Percentiles rank a stretch among this genome's conserved stretches.
These are phyloP conservation scores for Beauveria scarabaeidicola DNA, from an alignment of 2,329 filamentous ascomycete genomes.

Conservation along the genomic window DNA sequence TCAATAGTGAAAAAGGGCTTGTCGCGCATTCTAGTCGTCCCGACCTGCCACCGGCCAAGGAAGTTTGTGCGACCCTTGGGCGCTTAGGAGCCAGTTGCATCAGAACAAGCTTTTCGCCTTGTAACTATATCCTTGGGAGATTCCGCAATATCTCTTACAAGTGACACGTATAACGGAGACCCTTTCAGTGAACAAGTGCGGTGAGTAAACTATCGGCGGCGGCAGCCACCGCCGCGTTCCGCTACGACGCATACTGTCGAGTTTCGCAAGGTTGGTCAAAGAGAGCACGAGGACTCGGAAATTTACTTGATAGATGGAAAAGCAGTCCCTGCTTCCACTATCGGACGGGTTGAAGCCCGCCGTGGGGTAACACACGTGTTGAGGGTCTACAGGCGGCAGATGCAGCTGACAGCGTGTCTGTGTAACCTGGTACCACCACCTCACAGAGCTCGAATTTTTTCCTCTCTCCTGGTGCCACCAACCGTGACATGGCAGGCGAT, in stretches of 20 bases:
- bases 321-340: too few relatives aligned
- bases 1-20: too few relatives aligned
- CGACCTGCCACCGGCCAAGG: not conserved
- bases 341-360: not conserved
- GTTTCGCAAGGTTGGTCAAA: too few relatives aligned
- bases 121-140: not conserved
- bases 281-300: too few relatives aligned
- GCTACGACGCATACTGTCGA: too few relatives aligned
- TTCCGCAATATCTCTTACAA: too few relatives aligned
- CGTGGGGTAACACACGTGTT: not conserved
- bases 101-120: not conserved
- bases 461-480: not conserved
- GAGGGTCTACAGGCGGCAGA: not conserved
- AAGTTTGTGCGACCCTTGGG: not conserved
- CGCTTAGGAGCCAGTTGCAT: not conserved
- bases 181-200: too few relatives aligned
- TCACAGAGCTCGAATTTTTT: not conserved
- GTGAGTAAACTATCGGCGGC: too few relatives aligned
- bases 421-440: slow-evolving; percentile 2
- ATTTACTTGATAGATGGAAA: not conserved
- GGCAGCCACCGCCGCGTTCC: too few relatives aligned
- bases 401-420: slow-evolving; percentile 3
- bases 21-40: too few relatives aligned
- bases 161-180: too few relatives aligned
- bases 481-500: not conserved